Evolutionary conservation across 1,284 basidiomycete species (phyloP), one percentile per base, ranked within the genome.

Genomic region (Singerocomus rubriflavus): DNA sequence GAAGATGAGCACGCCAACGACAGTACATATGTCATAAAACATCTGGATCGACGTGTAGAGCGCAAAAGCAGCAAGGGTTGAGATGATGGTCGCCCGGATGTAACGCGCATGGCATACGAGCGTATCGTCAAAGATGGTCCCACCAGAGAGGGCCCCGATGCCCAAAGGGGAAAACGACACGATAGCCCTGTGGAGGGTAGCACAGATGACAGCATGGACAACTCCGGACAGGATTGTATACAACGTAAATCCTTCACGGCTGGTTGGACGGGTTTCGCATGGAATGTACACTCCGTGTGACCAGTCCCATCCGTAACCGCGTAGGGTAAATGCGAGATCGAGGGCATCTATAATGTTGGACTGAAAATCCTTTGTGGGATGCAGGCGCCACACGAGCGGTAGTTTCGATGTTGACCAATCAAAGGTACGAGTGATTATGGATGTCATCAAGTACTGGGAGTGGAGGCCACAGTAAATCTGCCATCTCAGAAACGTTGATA

Each of bases 221-320:
- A 73, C 39, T 17, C 71, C 55, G 6, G 71, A 73, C 12, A 58
- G 14, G 21, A 71, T 35, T 4, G 70, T 73, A 26, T 67, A 58
- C 3, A 64, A 44, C 8, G 69, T 43, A 59, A 81, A 84, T 29
- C 59, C 54, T 6, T 56, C 30, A 14, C 58, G 65, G 27, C 73
- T 51, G 6, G 67, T 64, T 63, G 54, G 48, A 13, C 76, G 71
- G 7, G 68, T 73, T 57, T 78, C 74, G 14, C 51, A 56, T 1
- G 79, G 73, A 35, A 79, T 40, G 42, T 73, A 66, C 5, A 78
- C 62, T 33, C 71, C 68, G 26, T 61, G 58, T 9, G 59, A 52
- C 61, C 59, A 61, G 12, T 59, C 39, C 81, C 82, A 84, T 17
- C 76, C 79, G 34, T 71, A 57, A 4, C 81, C 82, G 10, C 81